Evolutionary conservation across 2,329 filamentous ascomycete genomes (phyloP), one percentile per base, ranked within the genome.

Genomic region (Trematosphaeria pertusa): DNA sequence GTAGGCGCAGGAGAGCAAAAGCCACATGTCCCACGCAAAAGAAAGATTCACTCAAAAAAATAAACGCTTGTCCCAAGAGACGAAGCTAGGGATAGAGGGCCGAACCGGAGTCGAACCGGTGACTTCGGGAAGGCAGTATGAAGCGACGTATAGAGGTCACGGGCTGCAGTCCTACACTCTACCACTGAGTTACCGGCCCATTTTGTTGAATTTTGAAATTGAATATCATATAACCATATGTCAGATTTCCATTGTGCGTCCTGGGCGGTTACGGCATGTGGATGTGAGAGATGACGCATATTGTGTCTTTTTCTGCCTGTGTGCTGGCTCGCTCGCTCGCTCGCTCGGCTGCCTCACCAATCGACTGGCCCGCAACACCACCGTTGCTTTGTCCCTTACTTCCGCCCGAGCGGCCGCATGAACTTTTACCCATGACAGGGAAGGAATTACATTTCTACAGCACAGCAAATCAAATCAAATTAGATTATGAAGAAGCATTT

Each of bases 91-190:
- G n/a, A n/a, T n/a, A n/a, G n/a, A 58, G 54, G 56, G 50, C 56
- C 48, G 57, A 62, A 60, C 52, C 52, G 56, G 59, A 58, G 54
- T 62, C 58, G 59, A 62, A 62, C 59, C 54, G 50, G 53, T 59
- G 59, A 62, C 59, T 62, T 62, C 59, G 56, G 59, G 59, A 62
- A 52, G 46, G 46, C 57, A 42, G 48, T 38, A 40, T 45, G 21
- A 34, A n/a, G 36, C 37, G 38, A 47, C n/a, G n/a, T n/a, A n/a
- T n/a, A n/a, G n/a, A n/a, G n/a, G n/a, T n/a, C n/a, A n/a, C n/a
- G n/a, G n/a, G n/a, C 59, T 62, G 59, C 59, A 62, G 52, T 62
- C 59, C 59, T 58, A 57, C 52, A 56, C 52, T 56, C 52, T 56
- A 53, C 52, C 52, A 56, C 52, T 54, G 51, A 56, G 52, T 56